Evolutionary conservation across 345 rosid species (phyloP).

Genomic region (Mallotus nudiflorus): DNA sequence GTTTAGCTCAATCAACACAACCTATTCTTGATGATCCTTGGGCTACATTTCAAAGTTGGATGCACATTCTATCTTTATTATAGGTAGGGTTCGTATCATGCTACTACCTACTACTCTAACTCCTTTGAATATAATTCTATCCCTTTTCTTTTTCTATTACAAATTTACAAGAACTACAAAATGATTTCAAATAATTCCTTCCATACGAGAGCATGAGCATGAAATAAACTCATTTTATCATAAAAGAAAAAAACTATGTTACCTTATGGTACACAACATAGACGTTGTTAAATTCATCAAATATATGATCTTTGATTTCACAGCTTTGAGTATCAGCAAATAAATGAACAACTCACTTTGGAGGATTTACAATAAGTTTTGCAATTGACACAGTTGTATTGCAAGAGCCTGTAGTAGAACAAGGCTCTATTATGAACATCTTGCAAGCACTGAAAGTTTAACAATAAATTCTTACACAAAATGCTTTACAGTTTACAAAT

Average conservation of each 20-base stretch:
- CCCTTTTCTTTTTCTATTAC: neutral
- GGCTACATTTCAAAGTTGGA: too few species aligned
- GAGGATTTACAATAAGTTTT: conserved; percentile 85
- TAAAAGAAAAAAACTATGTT: conserved; percentile 23
- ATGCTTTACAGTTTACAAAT: neutral
- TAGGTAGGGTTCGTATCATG: too few species aligned
- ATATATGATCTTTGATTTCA: conserved; percentile 91
- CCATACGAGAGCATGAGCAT: neutral
- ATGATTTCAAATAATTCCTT: neutral
- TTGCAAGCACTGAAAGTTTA: conserved; percentile 45
- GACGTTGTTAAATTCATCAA: conserved; percentile 94
- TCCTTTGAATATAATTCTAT: neutral
- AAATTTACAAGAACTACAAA: conserved; percentile 1
- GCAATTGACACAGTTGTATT: conserved; percentile 68
- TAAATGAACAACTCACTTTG: conserved; percentile 95
- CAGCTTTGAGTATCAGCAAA: conserved; percentile 97
- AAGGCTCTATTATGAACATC: conserved; percentile 99
- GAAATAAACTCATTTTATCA: conserved; percentile 2
- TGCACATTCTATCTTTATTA: too few species aligned
- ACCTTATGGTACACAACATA: conserved; percentile 95
- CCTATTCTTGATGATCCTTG: too few species aligned
- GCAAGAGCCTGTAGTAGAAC: conserved; percentile 94
- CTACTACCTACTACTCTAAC: too few species aligned
- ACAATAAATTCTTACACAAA: conserved; percentile 4
- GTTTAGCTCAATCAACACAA: too few species aligned